phyloP scores from a whole-genome alignment of 2,329 filamentous ascomycete genomes.

The Chaetomium strumarium region DNA sequence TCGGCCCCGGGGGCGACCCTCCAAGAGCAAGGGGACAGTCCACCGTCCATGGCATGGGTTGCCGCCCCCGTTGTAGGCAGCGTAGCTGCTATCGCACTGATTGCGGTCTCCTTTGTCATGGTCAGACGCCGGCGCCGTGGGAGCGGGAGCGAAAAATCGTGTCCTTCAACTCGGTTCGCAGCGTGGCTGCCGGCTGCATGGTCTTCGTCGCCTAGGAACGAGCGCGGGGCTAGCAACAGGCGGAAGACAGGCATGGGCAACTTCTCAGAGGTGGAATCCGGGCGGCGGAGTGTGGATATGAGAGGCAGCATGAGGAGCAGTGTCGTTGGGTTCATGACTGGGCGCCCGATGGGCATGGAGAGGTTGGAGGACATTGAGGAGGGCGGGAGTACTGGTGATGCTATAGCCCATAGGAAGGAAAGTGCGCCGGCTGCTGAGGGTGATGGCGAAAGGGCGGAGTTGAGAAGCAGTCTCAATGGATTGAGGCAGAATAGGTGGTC shows the following conservation, averaged over 20 bases:
- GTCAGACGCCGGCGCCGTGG: constrained; percentile 27
- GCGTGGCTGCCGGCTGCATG: constrained; percentile 16
- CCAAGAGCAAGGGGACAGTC: not conserved
- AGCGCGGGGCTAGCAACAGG: not conserved
- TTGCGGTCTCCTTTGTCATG: constrained; percentile 29
- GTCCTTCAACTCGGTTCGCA: constrained; percentile 13
- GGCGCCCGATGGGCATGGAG: constrained; percentile 22
- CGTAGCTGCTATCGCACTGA: constrained; percentile 29
- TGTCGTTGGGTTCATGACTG: constrained; percentile 18
- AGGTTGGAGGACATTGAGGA: constrained; percentile 26
- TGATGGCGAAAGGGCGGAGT: constrained; percentile 18
- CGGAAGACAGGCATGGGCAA: constrained; percentile 19
- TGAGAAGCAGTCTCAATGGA: constrained; percentile 28
- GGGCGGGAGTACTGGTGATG: constrained; percentile 5
- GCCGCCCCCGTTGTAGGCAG: constrained; percentile 32
- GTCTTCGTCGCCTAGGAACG: not conserved
- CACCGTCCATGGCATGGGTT: constrained; percentile 28
- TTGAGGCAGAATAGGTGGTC: constrained; percentile 28
- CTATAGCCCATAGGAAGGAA: not conserved
- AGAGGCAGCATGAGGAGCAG: constrained; percentile 17
- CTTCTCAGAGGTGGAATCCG: constrained; percentile 19
- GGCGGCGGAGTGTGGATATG: not conserved
- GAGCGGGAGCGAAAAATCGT: not conserved
- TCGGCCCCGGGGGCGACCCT: not conserved
- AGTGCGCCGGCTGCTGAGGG: constrained; percentile 13